Conservation (phyloP, 2,329 filamentous ascomycete species). For the Phialocephala sp. region DNA sequence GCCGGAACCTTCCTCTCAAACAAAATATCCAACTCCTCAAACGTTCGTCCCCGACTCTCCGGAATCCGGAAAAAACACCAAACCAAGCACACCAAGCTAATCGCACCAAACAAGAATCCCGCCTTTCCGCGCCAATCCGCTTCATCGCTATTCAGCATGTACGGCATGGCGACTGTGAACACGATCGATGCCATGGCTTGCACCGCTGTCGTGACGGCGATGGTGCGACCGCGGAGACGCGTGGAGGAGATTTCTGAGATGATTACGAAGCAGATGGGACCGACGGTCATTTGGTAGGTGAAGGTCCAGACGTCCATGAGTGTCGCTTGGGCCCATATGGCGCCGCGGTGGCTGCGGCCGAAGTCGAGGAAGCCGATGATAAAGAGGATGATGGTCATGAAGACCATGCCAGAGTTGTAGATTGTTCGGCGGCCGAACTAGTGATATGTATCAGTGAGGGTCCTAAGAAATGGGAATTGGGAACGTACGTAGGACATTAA, state of each 20-base stretch:
- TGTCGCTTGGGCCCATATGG: constrained; percentile 46
- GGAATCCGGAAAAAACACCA: constrained; percentile 48
- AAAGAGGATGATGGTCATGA: constrained; percentile 59
- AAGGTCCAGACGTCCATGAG: constrained; percentile 38
- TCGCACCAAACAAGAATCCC: constrained; percentile 50
- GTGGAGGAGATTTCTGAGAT: constrained; percentile 40
- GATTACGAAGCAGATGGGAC: constrained; percentile 5
- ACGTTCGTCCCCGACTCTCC: constrained; percentile 49
- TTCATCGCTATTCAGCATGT: constrained; percentile 52
- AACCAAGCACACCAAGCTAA: constrained; percentile 45
- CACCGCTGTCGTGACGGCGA: constrained; percentile 40
- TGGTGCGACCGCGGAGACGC: constrained; percentile 42
- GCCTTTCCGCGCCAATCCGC: constrained; percentile 56
- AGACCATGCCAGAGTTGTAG: constrained; percentile 63
- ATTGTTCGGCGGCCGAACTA: constrained; percentile 65
- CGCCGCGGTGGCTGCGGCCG: constrained; percentile 28
- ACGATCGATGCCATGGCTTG: constrained; percentile 45
- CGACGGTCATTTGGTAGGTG: constrained; percentile 44
- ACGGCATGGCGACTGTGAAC: constrained; percentile 40
- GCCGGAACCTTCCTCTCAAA: constrained; percentile 45
- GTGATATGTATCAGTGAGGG: constrained; percentile 49
- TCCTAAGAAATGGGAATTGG: constrained; percentile 47
- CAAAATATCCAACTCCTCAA: constrained; percentile 52
- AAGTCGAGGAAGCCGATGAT: constrained; percentile 49
- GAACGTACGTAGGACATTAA: constrained; percentile 55